Evolutionary conservation across 2,329 filamentous ascomycete genomes (phyloP).

Genomic region (Penicillium sumatraense): DNA sequence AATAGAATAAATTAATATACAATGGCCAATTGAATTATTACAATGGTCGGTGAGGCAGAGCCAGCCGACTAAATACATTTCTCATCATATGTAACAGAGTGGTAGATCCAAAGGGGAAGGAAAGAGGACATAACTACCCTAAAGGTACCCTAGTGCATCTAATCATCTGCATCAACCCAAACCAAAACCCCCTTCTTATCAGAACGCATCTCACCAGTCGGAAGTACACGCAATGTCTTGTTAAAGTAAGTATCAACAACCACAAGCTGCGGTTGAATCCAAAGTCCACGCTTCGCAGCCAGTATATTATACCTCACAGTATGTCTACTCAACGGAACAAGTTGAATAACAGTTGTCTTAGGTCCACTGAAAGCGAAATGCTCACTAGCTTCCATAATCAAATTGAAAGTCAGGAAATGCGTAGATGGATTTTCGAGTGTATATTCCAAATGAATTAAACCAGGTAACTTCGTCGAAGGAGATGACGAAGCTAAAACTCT

Average conservation of each 20-base stretch:
- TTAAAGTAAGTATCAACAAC: conserved; percentile 93
- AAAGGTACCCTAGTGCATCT: no score
- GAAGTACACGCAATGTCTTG: conserved; percentile 80
- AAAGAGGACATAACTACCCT: no score
- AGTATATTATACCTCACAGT: conserved; percentile 75
- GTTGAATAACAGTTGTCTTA: conserved; percentile 77
- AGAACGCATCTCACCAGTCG: conserved; percentile 69
- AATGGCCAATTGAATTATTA: conserved; percentile 1
- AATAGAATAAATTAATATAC: no score
- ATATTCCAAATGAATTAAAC: conserved; percentile 59
- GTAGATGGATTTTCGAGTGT: conserved; percentile 92
- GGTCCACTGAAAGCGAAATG: conserved; percentile 91
- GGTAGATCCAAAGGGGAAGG: not conserved
- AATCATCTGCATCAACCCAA: conserved; percentile 49
- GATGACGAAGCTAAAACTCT: conserved; percentile 69
- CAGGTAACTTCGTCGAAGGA: conserved; percentile 37
- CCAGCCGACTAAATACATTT: conserved; percentile 47
- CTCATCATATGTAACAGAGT: conserved; percentile 1
- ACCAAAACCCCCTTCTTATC: conserved; percentile 58
- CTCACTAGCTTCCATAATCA: conserved; percentile 90
- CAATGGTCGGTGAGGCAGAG: no score
- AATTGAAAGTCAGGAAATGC: conserved; percentile 91
- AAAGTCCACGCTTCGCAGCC: conserved; percentile 65
- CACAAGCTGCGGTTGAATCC: conserved; percentile 73
- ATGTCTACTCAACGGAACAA: conserved; percentile 80